phyloP scores from a whole-genome alignment of 2,329 filamentous ascomycete genomes.

The Macrophomina phaseolina region DNA sequence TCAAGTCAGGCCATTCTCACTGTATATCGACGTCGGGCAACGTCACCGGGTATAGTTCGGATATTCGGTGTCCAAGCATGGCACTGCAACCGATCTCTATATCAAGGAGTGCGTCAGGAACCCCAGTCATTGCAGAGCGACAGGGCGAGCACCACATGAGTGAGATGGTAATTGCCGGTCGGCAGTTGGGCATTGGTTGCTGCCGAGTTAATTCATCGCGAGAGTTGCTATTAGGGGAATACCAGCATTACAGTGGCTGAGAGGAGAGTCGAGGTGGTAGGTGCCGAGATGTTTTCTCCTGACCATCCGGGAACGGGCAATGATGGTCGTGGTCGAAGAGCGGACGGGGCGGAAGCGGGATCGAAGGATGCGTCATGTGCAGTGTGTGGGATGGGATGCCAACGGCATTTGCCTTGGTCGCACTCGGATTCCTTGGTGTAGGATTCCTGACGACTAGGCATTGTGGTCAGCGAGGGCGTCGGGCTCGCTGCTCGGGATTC shows the following conservation, averaged over 20 bases:
- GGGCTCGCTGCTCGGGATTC: background rate
- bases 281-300: background rate
- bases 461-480: background rate
- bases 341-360: background rate
- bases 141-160: no score
- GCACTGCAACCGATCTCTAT: no score
- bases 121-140: no score
- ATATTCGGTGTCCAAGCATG: no score
- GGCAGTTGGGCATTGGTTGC: background rate
- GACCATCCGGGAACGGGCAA: background rate
- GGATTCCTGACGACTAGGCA: background rate
- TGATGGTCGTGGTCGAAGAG: background rate
- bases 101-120: no score
- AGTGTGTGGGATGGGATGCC: background rate
- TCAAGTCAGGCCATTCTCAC: no score
- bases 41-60: no score
- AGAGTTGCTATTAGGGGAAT: background rate
- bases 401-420: background rate
- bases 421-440: background rate
- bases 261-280: background rate
- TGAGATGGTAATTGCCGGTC: background rate
- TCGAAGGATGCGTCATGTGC: background rate
- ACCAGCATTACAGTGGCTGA: background rate
- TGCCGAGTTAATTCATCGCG: background rate
- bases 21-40: no score